These are phyloP conservation scores for Nicotiana otophora DNA, from an alignment of 257 asterid genomes.

Conservation along the genomic window DNA sequence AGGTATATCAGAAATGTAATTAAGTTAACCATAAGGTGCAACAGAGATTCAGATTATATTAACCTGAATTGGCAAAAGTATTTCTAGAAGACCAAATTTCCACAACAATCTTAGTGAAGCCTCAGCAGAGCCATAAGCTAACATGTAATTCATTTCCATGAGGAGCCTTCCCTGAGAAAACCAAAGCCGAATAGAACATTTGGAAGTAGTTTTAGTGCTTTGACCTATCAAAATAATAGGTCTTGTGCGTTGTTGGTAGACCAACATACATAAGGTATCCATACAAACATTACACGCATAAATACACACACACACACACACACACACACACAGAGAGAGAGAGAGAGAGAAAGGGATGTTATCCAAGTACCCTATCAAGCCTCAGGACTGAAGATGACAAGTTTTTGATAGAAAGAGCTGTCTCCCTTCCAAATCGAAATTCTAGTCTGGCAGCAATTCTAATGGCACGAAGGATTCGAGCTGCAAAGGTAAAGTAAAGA, in stretches of 20 bases:
- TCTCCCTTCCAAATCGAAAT: constrained; percentile 27
- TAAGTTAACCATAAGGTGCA: not conserved
- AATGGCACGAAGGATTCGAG: constrained; percentile 30
- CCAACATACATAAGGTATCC: not conserved
- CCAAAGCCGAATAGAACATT: not conserved
- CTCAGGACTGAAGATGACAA: constrained; percentile 22
- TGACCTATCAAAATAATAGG: not conserved
- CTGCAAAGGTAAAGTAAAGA: constrained; percentile 14
- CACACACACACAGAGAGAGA: too few relatives aligned
- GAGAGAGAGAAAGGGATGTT: not conserved
- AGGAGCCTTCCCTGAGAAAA: constrained; percentile 27
- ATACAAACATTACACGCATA: not conserved
- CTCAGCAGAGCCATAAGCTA: constrained; percentile 37
- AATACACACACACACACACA: not conserved
- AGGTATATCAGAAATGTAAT: not conserved
- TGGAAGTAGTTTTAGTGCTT: not conserved
- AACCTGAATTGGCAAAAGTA: constrained; percentile 31
- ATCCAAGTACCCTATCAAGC: constrained; percentile 26
- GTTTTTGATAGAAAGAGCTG: constrained; percentile 24
- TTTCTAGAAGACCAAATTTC: constrained; percentile 31
- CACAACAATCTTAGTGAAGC: constrained; percentile 28
- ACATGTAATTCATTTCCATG: constrained; percentile 35
- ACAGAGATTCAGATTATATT: not conserved
- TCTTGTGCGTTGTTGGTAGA: not conserved
- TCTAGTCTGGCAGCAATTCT: constrained; percentile 31